Evolutionary conservation across 805 yeast species (phyloP), one percentile per base, ranked within the genome.

Genomic region (Ogataea zsoltii): DNA sequence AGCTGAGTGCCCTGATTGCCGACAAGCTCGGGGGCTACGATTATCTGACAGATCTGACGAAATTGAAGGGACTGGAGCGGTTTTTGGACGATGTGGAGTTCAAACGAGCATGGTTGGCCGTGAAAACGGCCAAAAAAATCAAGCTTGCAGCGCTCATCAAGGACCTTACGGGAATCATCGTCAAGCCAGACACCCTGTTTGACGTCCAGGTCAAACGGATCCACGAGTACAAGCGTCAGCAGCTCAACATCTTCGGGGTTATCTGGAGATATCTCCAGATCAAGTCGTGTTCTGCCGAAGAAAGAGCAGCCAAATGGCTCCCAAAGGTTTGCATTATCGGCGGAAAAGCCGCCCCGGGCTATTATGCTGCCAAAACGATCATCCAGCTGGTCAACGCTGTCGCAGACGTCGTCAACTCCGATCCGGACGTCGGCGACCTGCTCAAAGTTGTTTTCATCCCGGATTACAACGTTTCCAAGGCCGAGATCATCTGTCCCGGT

Each of bases 311-410:
- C 51, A 77, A 79, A 59, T 81, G 76, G 65, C 77, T 80, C 48
- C 83, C 96, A 48, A 87, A 85, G 62, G 94, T 87, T 45, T 77
- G 82, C 34, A 78, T 90, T 49, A 82, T 91, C 66, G 97, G 97
- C 55, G 97, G 97, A 63, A 90, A 91, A 69, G 86, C 95, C 48
- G 97, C 97, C 10, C 97, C 97, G n/a, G 97, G 97, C 54, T 90
- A 90, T 67, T 90, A 88, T 71, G 88, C 90, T 82, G 97, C 97
- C 48, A 90, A 90, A 69, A 79, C 86, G 47, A 87, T 90, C 60
- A 91, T 90, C 63, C 88, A 89, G 67, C 75, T 90, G 66, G 79
- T 90, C 61, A 90, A 87, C 65, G 69, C 86, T 43, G 97, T 89
- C 31, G 83, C 87, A 26, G 82, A 79, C 5, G 92, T 88, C 40